Conservation (phyloP, 2,329 filamentous ascomycete species). For the Penicillium freii region DNA sequence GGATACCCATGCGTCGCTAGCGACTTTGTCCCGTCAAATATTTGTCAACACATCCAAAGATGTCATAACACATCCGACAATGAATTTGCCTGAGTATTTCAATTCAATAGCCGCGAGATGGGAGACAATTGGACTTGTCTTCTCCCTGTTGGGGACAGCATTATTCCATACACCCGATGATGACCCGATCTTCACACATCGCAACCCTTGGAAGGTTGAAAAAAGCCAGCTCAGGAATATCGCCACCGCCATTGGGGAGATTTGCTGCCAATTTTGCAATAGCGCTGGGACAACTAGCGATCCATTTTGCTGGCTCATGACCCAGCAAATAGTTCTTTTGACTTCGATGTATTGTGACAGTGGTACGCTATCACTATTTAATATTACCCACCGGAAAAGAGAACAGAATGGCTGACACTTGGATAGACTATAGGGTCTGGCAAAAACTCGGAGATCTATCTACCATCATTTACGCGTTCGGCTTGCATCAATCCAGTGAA, state of each 20-base stretch:
- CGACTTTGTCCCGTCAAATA: not conserved
- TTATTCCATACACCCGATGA: slow-evolving; percentile 14
- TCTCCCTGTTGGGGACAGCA: slow-evolving; percentile 14
- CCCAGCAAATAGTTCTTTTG: slow-evolving; percentile 16
- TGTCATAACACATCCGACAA: slow-evolving; percentile 9
- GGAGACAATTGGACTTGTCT: slow-evolving; percentile 20
- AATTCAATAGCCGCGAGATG: slow-evolving; percentile 11
- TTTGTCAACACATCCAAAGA: slow-evolving; percentile 5
- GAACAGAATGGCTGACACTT: not conserved
- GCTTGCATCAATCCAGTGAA: slow-evolving; percentile 41
- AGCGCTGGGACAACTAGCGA: slow-evolving; percentile 18
- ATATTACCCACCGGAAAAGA: not conserved
- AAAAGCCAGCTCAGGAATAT: slow-evolving; percentile 14
- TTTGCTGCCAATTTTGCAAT: slow-evolving; percentile 21
- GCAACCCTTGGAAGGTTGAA: slow-evolving; percentile 7
- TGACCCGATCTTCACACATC: slow-evolving; percentile 7
- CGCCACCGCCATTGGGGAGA: slow-evolving; percentile 12
- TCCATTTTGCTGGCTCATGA: slow-evolving; percentile 14
- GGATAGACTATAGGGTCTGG: slow-evolving; percentile 45
- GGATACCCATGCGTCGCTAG: not conserved
- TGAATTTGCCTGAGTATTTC: slow-evolving; percentile 19
- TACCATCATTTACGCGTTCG: slow-evolving; percentile 44
- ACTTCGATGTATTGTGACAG: slow-evolving; percentile 13
- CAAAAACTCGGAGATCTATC: slow-evolving; percentile 45
- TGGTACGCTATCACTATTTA: slow-evolving; percentile 6